Conservation (phyloP, 129 eudicot species). For the Flaveria sonorensis region DNA sequence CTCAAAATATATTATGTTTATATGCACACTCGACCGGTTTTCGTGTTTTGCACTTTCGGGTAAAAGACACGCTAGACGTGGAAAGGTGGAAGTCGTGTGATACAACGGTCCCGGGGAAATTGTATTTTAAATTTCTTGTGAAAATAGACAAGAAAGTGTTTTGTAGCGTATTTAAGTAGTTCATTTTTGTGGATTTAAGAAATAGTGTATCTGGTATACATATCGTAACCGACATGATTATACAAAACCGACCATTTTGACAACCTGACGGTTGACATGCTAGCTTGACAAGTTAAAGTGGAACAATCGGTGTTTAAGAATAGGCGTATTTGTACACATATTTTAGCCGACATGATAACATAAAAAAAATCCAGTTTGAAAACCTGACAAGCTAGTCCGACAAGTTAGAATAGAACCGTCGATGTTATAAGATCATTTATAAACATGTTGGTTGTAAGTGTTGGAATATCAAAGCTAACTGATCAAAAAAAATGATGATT, state of each 20-base stretch:
- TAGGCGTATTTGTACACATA: too few species aligned
- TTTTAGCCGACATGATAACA: too few species aligned
- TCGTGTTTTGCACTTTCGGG: conserved; percentile 1
- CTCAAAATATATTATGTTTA: conserved; percentile 21
- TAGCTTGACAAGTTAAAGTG: too few species aligned
- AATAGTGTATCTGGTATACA: too few species aligned
- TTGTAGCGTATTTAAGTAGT: background rate
- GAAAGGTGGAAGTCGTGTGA: background rate
- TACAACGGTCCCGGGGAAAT: background rate
- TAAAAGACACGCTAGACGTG: conserved; percentile 12
- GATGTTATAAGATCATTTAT: background rate
- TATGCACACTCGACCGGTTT: background rate
- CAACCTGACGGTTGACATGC: too few species aligned
- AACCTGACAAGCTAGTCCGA: too few species aligned
- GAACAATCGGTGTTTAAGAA: too few species aligned
- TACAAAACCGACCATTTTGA: too few species aligned
- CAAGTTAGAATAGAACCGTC: too few species aligned
- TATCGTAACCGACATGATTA: too few species aligned
- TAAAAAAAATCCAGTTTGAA: too few species aligned
- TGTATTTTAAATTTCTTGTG: background rate
- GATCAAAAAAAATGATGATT: background rate
- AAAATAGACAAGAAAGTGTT: background rate
- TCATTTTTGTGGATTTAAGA: too few species aligned
- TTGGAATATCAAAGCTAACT: background rate
- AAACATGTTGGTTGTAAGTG: background rate